phyloP scores from a whole-genome alignment of 1,284 basidiomycete genomes.

The Sporisorium scitamineum region DNA sequence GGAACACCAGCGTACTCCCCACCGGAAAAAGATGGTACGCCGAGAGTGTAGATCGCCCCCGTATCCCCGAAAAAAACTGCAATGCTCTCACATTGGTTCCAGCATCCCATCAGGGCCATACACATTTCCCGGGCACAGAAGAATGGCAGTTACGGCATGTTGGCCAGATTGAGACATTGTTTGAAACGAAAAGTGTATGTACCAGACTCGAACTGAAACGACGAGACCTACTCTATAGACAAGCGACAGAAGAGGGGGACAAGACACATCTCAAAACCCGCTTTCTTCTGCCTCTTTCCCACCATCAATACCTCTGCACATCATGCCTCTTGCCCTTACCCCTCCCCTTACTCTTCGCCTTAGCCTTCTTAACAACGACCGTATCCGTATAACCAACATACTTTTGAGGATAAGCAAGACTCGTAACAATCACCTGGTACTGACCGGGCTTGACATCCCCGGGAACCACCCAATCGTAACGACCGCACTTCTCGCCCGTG shows the following conservation, averaged over 20 bases:
- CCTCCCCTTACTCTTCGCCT: background rate
- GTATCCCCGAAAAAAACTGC: too few species aligned
- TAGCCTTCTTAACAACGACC: conserved; percentile 31
- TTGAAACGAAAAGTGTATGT: too few species aligned
- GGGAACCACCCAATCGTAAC: conserved; percentile 35
- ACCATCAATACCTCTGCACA: conserved; percentile 4
- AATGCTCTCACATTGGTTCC: too few species aligned
- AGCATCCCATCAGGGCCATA: too few species aligned
- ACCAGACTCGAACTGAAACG: too few species aligned
- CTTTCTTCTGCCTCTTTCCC: background rate
- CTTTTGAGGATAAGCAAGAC: conserved; percentile 14
- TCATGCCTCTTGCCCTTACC: conserved; percentile 24
- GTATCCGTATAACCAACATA: conserved; percentile 50
- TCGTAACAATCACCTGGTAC: conserved; percentile 39
- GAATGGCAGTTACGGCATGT: too few species aligned
- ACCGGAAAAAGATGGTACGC: too few species aligned
- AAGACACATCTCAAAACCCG: background rate
- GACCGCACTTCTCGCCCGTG: conserved; percentile 35
- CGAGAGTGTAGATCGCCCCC: too few species aligned
- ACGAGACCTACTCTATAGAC: too few species aligned
- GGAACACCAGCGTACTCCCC: too few species aligned
- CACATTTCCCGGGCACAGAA: too few species aligned
- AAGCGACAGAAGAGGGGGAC: background rate
- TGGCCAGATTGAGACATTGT: too few species aligned
- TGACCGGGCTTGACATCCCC: conserved; percentile 20